Base-by-base conservation (phyloP, 2,329 filamentous ascomycete species). In the Paracoccidioides brasiliensis region DNA sequence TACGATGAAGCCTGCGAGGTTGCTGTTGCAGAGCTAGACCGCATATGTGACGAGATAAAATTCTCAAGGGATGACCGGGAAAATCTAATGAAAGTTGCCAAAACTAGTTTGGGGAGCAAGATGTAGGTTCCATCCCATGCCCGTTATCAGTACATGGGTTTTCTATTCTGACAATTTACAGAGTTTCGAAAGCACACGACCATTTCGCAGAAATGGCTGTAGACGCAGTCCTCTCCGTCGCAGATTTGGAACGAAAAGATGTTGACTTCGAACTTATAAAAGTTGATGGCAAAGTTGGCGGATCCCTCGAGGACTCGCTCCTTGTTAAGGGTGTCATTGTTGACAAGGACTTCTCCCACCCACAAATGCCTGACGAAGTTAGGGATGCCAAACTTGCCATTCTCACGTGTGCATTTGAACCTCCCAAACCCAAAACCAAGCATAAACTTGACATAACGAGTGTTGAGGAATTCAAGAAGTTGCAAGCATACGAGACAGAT, bases 261-360 rank as follows among this genome's bases (percentile, higher is more conserved):
- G 94, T 98, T 58, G 90, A 98, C 70, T 98, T 98, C 68, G 93
- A 98, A 76, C 76, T 98, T 64, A 98, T 98, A 78, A 98, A 98
- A 80, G 91, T 98, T 53, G 93, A 98, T 67, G 91, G 93, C 66
- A 98, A 98, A 78, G 90, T 97, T 40, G 93, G 93, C 64, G 93
- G 94, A 58, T 76, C 91, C 33, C 80, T 98, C 15, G 91, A 97
- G 73, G 93, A 98, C 72, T 88, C 90, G 5, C 76, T 97, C 35
- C 83, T 98, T 45, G 91, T 98, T 64, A 94, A 97, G 76, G 93
- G 93, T 70, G 93, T 98, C 62, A 95, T 98, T 70, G 82, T 98
- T 71, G 93, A 98, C 81, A 98, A 98, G 78, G 94, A 98, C 76
- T 98, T 98, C 73, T 97, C 93, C 40, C 93, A 98, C 72, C 93